Base-by-base conservation (phyloP, 2,329 filamentous ascomycete species). In the Claviceps paspali region DNA sequence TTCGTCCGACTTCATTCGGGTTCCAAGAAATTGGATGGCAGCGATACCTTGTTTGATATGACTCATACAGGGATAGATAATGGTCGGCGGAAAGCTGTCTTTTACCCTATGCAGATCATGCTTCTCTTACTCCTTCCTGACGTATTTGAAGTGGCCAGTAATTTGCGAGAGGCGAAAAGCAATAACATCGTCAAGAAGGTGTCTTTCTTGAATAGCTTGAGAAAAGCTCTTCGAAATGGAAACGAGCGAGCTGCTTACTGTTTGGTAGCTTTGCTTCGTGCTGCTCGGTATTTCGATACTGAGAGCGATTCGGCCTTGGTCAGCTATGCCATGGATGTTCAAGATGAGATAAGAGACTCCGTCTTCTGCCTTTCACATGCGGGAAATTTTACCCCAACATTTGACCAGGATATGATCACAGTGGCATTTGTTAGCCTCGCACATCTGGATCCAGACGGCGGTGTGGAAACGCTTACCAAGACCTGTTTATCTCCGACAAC, bases 31-130 rank as follows among this genome's bases (percentile, higher is more conserved):
- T 63, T 80, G n/a, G 76, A 80, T 45, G 73, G 69, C 33, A 72
- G 71, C 8, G 77, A 82, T 49, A 79, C 73, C 1, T 60, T 82
- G 18, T 80, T 81, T 49, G 77, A 82, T 47, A 80, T 81, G 72
- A 68, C 73, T 5, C 68, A 74, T 44, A 72, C 71, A 3, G 65
- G 76, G 21, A 64, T 66, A 26, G 76, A 80, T 49, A 71, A 66
- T 38, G 64, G 63, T 27, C 66, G 66, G 43, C 65, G 69, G 33
- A 73, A 67, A 45, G 63, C 63, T 3, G 57, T 72, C 23, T 58
- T 79, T 15, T 76, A 69, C 46, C 75, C 76, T 12, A 61, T 82
- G 36, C 77, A 81, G 50, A 74, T 67, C 2, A 65, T 69, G 10
- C 56, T 82, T 4, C 55, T 81, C 8, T 68, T 81, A 41, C 61